Conservation (phyloP, 345 rosid species). For the Eucalyptus erythrocorys region DNA sequence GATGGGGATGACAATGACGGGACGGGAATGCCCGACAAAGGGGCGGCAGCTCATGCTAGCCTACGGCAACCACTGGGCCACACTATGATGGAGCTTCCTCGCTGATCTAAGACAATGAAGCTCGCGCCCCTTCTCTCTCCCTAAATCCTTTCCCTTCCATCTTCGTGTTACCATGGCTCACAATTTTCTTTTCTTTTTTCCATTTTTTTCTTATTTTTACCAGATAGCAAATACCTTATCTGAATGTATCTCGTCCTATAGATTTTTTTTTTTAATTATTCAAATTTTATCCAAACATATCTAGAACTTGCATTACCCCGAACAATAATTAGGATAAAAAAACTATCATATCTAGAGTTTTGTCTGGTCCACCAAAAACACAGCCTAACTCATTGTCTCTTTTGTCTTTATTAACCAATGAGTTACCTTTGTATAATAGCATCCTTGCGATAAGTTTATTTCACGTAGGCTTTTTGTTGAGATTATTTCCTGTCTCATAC, state of each 20-base stretch:
- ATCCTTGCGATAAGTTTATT: not conserved
- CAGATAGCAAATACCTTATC: not conserved
- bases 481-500: not conserved
- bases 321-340: not conserved
- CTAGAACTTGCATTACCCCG: accelerated
- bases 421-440: not conserved
- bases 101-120: not conserved
- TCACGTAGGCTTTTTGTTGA: not conserved
- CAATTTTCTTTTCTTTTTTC: not conserved
- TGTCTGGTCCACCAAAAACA: accelerated
- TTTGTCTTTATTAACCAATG: not conserved
- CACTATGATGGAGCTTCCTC: not conserved
- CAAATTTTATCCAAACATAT: not conserved
- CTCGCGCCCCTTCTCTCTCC: not conserved
- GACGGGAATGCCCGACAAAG: not conserved
- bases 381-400: not conserved
- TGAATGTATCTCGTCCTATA: accelerated
- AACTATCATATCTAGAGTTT: accelerated
- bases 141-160: not conserved
- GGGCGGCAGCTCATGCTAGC: not conserved
- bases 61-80: not conserved
- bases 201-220: not conserved
- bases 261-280: not conserved
- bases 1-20: not conserved
- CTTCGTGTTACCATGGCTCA: not conserved